Evolutionary conservation across 2,329 filamentous ascomycete genomes (phyloP), one percentile per base, ranked within the genome.

Genomic region (Dactylonectria macrodidyma): DNA sequence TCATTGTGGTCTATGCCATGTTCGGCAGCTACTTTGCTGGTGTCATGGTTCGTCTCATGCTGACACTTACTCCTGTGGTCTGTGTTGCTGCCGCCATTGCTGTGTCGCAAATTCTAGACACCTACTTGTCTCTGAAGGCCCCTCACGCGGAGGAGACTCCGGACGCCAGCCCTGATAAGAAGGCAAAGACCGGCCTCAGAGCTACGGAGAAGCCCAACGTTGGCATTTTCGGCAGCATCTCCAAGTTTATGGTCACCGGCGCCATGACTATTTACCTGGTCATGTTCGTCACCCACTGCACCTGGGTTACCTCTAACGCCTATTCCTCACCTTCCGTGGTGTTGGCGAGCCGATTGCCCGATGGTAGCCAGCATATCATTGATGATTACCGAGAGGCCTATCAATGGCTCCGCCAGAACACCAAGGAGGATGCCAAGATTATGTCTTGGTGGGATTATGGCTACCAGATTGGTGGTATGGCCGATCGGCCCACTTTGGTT

Each of bases 381-480:
- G 96, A 99, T 79, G 96, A 99, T 82, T 99, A 99, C 85, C 93
- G 96, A 79, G 96, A 99, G 88, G 96, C 96, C 2, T 99, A 99
- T 85, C 97, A 99, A 85, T 99, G 96, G 96, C 91, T 99, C 57
- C 93, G 96, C 71, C 96, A 99, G 83, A 99, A 99, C 86, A 99
- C 97, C 10, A 88, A 92, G 68, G 89, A 95, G 73, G 93, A 98
- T 76, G 95, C 97, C 79, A 99, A 98, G 88, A 93, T 99, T 80
- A 98, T 98, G 95, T 96, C 95, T 1, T 99, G 96, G 96, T 99
- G 96, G 96, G 96, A 99, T 81, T 99, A 99, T 78, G 96, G 96
- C 73, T 99, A 99, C 85, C 96, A 99, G 84, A 99, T 99, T 82
- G 96, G 96, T 84, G 96, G 96, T 74, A 99, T 99, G 96, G 96